Evolutionary conservation across 2,329 filamentous ascomycete genomes (phyloP).

Genomic region (Camillea tinctor): DNA sequence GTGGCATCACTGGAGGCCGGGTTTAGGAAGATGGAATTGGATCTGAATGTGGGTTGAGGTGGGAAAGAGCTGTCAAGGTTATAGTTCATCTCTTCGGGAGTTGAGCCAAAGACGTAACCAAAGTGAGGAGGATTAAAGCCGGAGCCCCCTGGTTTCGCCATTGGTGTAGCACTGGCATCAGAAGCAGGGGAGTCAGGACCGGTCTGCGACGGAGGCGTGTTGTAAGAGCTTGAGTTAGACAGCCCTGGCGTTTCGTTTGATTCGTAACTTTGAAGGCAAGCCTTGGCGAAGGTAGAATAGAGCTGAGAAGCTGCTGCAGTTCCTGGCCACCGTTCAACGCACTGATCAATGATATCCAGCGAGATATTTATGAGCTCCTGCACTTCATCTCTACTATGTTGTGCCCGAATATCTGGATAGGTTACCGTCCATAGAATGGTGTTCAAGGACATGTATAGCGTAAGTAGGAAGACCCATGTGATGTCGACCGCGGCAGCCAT

Average conservation of each 20-base stretch:
- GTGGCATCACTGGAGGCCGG: slow-evolving; percentile 53
- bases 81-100: slow-evolving; percentile 52
- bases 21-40: slow-evolving; percentile 65
- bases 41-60: slow-evolving; percentile 58
- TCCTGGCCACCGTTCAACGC: slow-evolving; percentile 88
- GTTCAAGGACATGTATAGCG: slow-evolving; percentile 88
- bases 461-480: slow-evolving; percentile 90
- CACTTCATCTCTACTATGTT: slow-evolving; percentile 72
- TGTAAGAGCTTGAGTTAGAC: slow-evolving; percentile 35
- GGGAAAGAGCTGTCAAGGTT: slow-evolving; percentile 42
- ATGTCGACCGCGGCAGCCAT: slow-evolving; percentile 74
- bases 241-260: slow-evolving; percentile 44
- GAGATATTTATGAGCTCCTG: slow-evolving; percentile 72
- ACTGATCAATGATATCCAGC: slow-evolving; percentile 75
- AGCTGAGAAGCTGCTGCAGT: slow-evolving; percentile 80
- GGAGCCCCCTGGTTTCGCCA: slow-evolving; percentile 34
- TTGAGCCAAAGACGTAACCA: slow-evolving; percentile 57
- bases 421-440: slow-evolving; percentile 90
- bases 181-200: slow-evolving; percentile 48
- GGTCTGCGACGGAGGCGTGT: slow-evolving; percentile 48
- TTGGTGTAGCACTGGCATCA: slow-evolving; percentile 36
- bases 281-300: slow-evolving; percentile 80
- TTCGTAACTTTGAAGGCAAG: slow-evolving; percentile 86
- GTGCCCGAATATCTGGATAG: slow-evolving; percentile 75
- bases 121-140: slow-evolving; percentile 55